These are phyloP conservation scores for Yamadazyma atlantica DNA, from an alignment of 1,139 yeast genomes.

Conservation along the genomic window DNA sequence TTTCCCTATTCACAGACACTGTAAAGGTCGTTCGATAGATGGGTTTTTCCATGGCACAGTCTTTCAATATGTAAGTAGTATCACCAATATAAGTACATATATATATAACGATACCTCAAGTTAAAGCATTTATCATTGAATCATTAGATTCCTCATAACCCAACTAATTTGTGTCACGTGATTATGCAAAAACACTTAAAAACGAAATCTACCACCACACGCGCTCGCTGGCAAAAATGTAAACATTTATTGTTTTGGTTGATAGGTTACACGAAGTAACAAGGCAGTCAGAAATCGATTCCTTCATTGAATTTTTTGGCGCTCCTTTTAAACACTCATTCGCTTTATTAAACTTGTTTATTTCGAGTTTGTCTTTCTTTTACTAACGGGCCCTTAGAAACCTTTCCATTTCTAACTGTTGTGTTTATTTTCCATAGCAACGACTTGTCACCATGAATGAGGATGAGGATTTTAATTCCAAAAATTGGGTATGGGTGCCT, in stretches of 20 bases:
- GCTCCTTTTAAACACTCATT: not conserved
- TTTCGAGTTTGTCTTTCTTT: too few relatives aligned
- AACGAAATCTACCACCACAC: not conserved
- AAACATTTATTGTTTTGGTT: not conserved
- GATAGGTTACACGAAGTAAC: constrained; percentile 1
- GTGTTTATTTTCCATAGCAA: not conserved
- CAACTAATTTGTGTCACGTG: too few relatives aligned
- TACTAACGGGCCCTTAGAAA: too few relatives aligned
- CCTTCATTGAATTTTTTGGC: not conserved
- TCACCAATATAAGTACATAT: too few relatives aligned
- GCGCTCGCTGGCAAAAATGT: not conserved
- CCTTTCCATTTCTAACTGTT: too few relatives aligned
- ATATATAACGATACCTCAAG: too few relatives aligned
- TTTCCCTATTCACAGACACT: not conserved
- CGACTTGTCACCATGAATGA: constrained; percentile 17
- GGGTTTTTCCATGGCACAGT: not conserved
- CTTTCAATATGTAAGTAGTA: too few relatives aligned
- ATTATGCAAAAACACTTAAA: not conserved
- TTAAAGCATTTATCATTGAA: too few relatives aligned
- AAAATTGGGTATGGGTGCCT: constrained; percentile 81
- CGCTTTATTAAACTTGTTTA: not conserved
- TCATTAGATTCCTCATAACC: too few relatives aligned
- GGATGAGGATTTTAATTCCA: constrained; percentile 52
- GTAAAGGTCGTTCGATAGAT: not conserved
- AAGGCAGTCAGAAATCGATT: not conserved